Evolutionary conservation across 441 rosid species (phyloP).

Genomic region (Corymbia citriodora): DNA sequence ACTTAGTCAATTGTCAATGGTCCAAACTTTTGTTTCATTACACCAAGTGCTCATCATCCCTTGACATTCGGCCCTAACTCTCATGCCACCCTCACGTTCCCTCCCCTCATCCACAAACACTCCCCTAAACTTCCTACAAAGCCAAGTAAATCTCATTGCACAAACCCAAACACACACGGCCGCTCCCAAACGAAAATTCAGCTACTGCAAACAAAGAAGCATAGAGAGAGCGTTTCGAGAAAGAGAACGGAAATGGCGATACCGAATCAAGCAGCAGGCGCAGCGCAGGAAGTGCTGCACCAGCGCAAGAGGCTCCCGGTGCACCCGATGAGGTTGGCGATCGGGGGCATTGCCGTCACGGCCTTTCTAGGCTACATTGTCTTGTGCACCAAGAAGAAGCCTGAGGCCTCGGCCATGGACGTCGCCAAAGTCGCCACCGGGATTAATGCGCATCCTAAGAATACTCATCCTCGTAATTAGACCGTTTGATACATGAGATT

Average conservation of each 20-base stretch:
- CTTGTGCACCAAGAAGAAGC: slow-evolving; percentile 52
- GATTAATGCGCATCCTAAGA: slow-evolving; percentile 19
- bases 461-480: slow-evolving; percentile 44
- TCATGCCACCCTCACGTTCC: slow-evolving; percentile 1
- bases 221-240: background rate
- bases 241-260: background rate
- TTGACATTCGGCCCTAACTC: background rate
- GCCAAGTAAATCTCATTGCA: background rate
- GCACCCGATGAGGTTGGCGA: slow-evolving; percentile 25
- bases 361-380: slow-evolving; percentile 42
- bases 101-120: background rate
- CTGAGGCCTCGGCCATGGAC: slow-evolving; percentile 59
- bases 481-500: background rate
- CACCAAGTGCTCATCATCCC: background rate
- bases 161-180: background rate
- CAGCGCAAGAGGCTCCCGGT: slow-evolving; percentile 15
- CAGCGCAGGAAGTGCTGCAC: slow-evolving; percentile 27
- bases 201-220: background rate
- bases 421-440: slow-evolving; percentile 55
- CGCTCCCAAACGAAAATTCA: background rate
- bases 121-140: background rate
- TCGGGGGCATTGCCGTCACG: slow-evolving; percentile 18
- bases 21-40: background rate
- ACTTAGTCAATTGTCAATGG: background rate
- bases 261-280: slow-evolving; percentile 14